Conservation (phyloP, 2,329 filamentous ascomycete genomes). For the Cladosporium velox region DNA sequence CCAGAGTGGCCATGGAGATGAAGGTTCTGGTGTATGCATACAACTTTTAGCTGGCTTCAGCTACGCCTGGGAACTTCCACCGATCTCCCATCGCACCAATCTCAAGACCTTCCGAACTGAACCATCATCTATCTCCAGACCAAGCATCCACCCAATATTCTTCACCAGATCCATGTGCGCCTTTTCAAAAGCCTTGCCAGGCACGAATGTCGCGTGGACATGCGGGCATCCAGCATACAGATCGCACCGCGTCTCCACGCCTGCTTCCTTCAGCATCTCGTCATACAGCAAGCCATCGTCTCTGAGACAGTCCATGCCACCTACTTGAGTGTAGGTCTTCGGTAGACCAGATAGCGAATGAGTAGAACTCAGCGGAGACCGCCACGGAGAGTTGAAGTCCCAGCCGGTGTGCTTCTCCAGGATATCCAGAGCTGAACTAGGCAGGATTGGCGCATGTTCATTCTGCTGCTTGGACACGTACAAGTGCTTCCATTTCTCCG, state of each 20-base stretch:
- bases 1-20: neutral
- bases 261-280: constrained; percentile 47
- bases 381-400: constrained; percentile 24
- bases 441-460: constrained; percentile 35
- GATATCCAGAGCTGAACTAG: constrained; percentile 30
- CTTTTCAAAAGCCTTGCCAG: constrained; percentile 34
- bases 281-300: constrained; percentile 59
- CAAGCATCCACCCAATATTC: constrained; percentile 41
- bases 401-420: neutral
- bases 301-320: constrained; percentile 53
- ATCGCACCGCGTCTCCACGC: constrained; percentile 48
- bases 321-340: constrained; percentile 53
- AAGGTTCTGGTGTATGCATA: neutral
- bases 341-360: constrained; percentile 40
- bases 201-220: constrained; percentile 41
- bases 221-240: constrained; percentile 48
- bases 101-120: neutral
- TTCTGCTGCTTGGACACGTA: constrained; percentile 48
- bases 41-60: neutral
- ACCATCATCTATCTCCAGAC: neutral
- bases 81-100: neutral
- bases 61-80: neutral
- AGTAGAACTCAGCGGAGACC: constrained; percentile 37
- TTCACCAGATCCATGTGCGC: constrained; percentile 32
- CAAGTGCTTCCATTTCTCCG: constrained; percentile 43